These are phyloP conservation scores for Myxozyma neglecta DNA, from an alignment of 805 yeast genomes.

Conservation along the genomic window DNA sequence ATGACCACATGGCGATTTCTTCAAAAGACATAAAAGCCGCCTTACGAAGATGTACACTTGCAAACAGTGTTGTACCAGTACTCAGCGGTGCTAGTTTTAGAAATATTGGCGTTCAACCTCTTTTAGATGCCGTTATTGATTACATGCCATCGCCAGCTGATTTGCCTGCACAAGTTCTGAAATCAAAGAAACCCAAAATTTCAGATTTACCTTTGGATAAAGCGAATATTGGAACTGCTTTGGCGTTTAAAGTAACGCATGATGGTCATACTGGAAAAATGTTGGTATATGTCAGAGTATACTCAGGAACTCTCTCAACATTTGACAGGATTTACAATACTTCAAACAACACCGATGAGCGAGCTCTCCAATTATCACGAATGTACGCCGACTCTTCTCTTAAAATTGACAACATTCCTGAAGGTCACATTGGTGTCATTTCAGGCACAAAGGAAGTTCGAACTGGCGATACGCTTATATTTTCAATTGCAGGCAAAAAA, in stretches of 20 bases:
- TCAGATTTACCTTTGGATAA: slow-evolving; percentile 1
- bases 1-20: slow-evolving; percentile 61
- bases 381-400: slow-evolving; percentile 89
- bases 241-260: slow-evolving; percentile 88
- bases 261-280: slow-evolving; percentile 75
- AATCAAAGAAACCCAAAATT: background rate
- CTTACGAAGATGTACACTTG: slow-evolving; percentile 62
- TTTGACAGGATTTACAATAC: slow-evolving; percentile 67
- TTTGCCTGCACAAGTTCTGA: slow-evolving; percentile 42
- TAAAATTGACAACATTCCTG: slow-evolving; percentile 59
- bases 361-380: slow-evolving; percentile 64
- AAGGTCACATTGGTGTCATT: slow-evolving; percentile 93
- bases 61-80: slow-evolving; percentile 66
- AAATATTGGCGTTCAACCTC: slow-evolving; percentile 93
- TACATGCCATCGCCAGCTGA: slow-evolving; percentile 84
- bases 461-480: slow-evolving; percentile 86
- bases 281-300: slow-evolving; percentile 83
- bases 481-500: slow-evolving; percentile 42
- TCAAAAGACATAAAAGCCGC: slow-evolving; percentile 55
- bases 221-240: slow-evolving; percentile 49
- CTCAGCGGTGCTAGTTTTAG: slow-evolving; percentile 90
- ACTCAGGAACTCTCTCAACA: slow-evolving; percentile 70
- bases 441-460: slow-evolving; percentile 66
- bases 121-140: slow-evolving; percentile 75
- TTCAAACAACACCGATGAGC: slow-evolving; percentile 63